Evolutionary conservation across 768 basidiomycete genomes (phyloP).

Genomic region (Hirschioporus abietinus): DNA sequence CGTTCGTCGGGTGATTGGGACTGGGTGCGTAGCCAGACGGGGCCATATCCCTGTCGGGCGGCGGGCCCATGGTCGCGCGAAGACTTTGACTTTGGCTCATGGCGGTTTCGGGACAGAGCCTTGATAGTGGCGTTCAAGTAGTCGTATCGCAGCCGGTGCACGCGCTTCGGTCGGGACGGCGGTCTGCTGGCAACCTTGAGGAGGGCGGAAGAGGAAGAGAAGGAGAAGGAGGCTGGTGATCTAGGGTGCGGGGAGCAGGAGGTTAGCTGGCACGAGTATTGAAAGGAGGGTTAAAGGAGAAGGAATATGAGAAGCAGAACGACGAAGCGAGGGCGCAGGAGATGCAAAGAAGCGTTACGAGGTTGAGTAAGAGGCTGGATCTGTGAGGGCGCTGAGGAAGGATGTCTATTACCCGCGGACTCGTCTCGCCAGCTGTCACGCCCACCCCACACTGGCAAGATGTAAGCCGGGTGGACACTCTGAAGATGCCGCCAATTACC

Average conservation of each 20-base stretch:
- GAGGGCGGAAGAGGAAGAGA: neutral
- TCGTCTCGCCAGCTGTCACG: slow-evolving; percentile 4
- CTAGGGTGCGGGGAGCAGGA: slow-evolving; percentile 1
- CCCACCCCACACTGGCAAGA: neutral
- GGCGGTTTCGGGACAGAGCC: slow-evolving; percentile 13
- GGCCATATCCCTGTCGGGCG: slow-evolving; percentile 49
- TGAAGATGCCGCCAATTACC: neutral
- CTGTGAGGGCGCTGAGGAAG: neutral
- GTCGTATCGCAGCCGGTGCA: neutral
- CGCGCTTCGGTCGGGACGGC: neutral
- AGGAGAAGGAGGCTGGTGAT: neutral
- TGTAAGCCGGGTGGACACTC: slow-evolving; percentile 1
- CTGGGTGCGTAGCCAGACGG: slow-evolving; percentile 31
- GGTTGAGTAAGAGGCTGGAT: neutral
- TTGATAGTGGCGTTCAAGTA: slow-evolving; percentile 4
- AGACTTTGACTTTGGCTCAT: slow-evolving; percentile 14
- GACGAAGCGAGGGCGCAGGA: neutral
- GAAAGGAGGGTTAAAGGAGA: neutral
- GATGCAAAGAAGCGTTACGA: neutral
- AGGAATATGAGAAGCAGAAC: slow-evolving; percentile 3
- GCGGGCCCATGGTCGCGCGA: slow-evolving; percentile 31
- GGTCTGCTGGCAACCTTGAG: slow-evolving; percentile 3
- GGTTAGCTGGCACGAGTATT: neutral
- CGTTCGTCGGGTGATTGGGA: slow-evolving; percentile 26
- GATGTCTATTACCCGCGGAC: neutral